Evolutionary conservation across 2,329 filamentous ascomycete species (phyloP).

Genomic region (Pseudogymnoascus sp.): DNA sequence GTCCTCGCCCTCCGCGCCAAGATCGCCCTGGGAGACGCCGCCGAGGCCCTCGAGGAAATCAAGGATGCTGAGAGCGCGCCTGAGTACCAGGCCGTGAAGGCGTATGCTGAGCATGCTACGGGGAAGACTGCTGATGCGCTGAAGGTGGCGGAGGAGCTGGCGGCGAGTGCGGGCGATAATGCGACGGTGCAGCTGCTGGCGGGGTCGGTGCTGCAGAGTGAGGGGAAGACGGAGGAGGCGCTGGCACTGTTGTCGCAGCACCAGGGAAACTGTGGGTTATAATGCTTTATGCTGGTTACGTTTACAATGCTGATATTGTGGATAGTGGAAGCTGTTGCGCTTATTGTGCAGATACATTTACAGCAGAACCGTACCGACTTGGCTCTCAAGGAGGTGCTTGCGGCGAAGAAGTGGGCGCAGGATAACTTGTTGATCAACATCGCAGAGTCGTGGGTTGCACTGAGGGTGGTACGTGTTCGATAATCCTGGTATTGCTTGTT

Average conservation of each 20-base stretch:
- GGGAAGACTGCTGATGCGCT: constrained; percentile 58
- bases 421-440: constrained; percentile 90
- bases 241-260: constrained; percentile 72
- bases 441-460: constrained; percentile 88
- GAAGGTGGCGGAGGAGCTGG: constrained; percentile 57
- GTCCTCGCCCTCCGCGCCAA: constrained; percentile 75
- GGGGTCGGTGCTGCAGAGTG: constrained; percentile 73
- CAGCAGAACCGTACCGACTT: constrained; percentile 87
- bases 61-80: constrained; percentile 58
- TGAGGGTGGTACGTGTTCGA: constrained; percentile 61
- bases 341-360: constrained; percentile 88
- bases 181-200: constrained; percentile 71
- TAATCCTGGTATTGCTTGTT: neutral
- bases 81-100: constrained; percentile 68
- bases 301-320: constrained; percentile 16
- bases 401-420: constrained; percentile 88
- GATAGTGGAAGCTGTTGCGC: constrained; percentile 65
- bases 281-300: neutral
- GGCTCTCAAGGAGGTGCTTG: constrained; percentile 78
- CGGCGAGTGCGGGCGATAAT: constrained; percentile 62
- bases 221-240: constrained; percentile 78
- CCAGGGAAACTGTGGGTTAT: constrained; percentile 69
- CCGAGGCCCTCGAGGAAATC: constrained; percentile 61
- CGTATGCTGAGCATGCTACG: constrained; percentile 59
- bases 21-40: constrained; percentile 71